Base-by-base conservation (phyloP, 371 early-diverging fungal species). In the Fennellomyces sp. region DNA sequence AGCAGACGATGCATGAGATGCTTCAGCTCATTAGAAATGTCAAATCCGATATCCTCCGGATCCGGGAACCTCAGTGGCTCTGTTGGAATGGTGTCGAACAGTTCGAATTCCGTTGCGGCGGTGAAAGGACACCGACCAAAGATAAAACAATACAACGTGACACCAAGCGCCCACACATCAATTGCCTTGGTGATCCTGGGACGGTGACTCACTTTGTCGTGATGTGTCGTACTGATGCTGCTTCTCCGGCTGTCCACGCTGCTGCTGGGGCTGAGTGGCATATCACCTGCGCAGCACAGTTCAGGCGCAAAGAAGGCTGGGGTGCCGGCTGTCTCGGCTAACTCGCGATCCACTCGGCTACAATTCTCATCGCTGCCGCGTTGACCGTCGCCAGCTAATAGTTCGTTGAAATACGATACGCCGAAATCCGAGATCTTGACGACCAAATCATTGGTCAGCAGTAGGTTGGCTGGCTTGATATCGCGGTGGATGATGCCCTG, bases 111-210 rank as follows among this genome's bases (percentile, higher is more conserved):
- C n/a, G 91, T 94, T n/a, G 90, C 89, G 11, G 96, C 99, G 17
- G 89, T 88, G 78, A 99, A 99, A 4, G 99, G 99, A 45, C 97
- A 94, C 23, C 84, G 81, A 6, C 99, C 99, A 78, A 89, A 97
- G 17, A 97, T 81, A 53, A 99, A 84, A 61, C 98, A 98, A 72
- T 95, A 99, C 15, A 99, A 83, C 2, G 99, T 97, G n/a, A 99
- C 98, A 1, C 99, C 99, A 57, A 98, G 80, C 17, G 99, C 97
- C 99, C 99, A 99, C 3, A 99, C 86, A 76, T 99, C 99, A 36
- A 99, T 96, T 7, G 92, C 91, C 48, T 89, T 89, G 8, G 94
- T 91, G 21, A 91, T 91, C 5, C 80, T 82, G 26, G 83, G 84
- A 27, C 66, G 68, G 25, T 53, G 52, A 15, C 12, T 31, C 17